These are phyloP conservation scores for Streptanthus diversifolius DNA, from an alignment of 345 rosid species.

Conservation along the genomic window DNA sequence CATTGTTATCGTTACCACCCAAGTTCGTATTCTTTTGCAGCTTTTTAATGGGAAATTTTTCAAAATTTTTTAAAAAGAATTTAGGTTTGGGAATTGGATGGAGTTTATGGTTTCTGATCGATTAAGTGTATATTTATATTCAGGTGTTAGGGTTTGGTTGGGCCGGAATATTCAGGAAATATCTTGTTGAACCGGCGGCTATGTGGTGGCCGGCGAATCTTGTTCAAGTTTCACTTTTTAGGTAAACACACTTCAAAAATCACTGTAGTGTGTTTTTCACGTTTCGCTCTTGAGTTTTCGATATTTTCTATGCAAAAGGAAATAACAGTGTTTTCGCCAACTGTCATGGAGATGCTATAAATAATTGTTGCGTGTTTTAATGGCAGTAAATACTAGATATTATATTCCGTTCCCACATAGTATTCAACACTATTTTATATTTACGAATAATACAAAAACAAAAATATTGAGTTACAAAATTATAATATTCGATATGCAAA, in stretches of 20 bases:
- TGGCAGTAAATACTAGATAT: not conserved
- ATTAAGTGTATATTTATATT: slow-evolving; percentile 25
- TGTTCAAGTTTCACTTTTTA: slow-evolving; percentile 92
- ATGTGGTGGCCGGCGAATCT: slow-evolving; percentile 99
- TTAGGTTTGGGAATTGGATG: not conserved
- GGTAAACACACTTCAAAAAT: slow-evolving; percentile 39
- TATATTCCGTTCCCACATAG: not conserved
- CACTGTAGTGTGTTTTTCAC: not conserved
- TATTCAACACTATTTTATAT: not conserved
- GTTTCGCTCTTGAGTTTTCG: not conserved
- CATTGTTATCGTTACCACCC: slow-evolving; percentile 77
- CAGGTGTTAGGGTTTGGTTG: slow-evolving; percentile 98
- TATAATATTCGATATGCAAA: not conserved
- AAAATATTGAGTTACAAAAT: not conserved
- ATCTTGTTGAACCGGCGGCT: slow-evolving; percentile 90
- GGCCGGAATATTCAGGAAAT: slow-evolving; percentile 92
- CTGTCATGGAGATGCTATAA: not conserved
- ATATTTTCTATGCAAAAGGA: not conserved
- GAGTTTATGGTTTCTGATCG: slow-evolving; percentile 14
- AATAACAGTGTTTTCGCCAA: not conserved
- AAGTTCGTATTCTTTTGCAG: slow-evolving; percentile 44
- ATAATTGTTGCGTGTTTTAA: not conserved
- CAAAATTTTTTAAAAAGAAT: not conserved
- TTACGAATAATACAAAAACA: not conserved
- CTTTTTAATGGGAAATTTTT: not conserved